phyloP scores from a whole-genome alignment of 1,284 basidiomycete species.

The Austroboletus novae-zelandiae region DNA sequence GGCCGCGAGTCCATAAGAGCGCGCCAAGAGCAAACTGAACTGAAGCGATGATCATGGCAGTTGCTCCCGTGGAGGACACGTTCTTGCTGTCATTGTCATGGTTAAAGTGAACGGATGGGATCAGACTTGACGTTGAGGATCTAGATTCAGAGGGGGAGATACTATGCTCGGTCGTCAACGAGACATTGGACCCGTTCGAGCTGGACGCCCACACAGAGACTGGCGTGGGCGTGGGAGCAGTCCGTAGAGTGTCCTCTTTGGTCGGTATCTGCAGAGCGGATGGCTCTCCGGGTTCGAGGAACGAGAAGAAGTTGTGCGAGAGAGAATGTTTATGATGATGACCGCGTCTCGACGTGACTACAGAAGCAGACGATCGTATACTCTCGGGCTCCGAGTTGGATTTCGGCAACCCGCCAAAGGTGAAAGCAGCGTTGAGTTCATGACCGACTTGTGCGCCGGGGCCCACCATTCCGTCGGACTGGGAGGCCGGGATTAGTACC shows the following conservation, averaged over 20 bases:
- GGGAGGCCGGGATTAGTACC: conserved; percentile 25
- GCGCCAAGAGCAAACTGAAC: conserved; percentile 63
- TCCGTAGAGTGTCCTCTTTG: conserved; percentile 11
- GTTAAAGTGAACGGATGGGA: conserved; percentile 1
- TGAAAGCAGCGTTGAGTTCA: conserved; percentile 26
- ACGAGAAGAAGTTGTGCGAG: conserved; percentile 92
- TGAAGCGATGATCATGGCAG: conserved; percentile 30
- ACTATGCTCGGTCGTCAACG: conserved; percentile 2
- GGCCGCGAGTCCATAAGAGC: conserved; percentile 88
- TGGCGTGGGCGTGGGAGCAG: conserved; percentile 25
- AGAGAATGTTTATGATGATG: conserved; percentile 94
- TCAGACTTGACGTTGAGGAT: conserved; percentile 18
- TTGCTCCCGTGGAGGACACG: conserved; percentile 18
- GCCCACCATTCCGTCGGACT: conserved; percentile 19
- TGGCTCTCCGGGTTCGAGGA: conserved; percentile 61
- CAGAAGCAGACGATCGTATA: conserved; percentile 4
- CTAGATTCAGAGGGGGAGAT: conserved; percentile 23
- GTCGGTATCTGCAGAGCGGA: conserved; percentile 2
- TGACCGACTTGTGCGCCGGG: background rate
- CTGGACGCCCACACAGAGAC: conserved; percentile 22
- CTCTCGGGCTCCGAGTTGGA: conserved; percentile 25
- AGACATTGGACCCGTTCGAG: conserved; percentile 7
- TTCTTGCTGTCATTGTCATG: background rate
- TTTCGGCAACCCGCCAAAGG: conserved; percentile 31
- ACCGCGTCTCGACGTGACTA: conserved; percentile 49